A percentile compares a stretch with the other conserved stretches of the same genome.
Conservation (phyloP, 805 yeast genomes). For the Jamesozyma hellenica region DNA sequence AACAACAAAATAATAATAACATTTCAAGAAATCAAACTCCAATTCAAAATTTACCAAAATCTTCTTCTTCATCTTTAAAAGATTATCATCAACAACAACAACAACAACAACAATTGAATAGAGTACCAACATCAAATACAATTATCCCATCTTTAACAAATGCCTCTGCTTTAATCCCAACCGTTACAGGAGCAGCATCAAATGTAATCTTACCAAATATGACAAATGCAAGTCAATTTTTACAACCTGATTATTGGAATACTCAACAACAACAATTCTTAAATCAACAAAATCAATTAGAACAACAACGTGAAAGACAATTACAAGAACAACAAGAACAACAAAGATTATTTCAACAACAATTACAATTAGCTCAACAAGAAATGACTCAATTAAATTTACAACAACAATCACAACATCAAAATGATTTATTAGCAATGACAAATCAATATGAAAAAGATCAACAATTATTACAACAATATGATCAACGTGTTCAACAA, state of each 20-base stretch:
- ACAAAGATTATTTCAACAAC: slow-evolving; percentile 45
- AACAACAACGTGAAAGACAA: slow-evolving; percentile 55
- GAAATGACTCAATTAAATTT: slow-evolving; percentile 42
- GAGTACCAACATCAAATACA: slow-evolving; percentile 1
- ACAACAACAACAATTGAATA: neutral
- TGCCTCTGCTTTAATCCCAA: slow-evolving; percentile 11
- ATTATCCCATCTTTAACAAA: slow-evolving; percentile 5
- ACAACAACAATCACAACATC: slow-evolving; percentile 65
- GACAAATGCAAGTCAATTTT: slow-evolving; percentile 13
- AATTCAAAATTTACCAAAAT: neutral
- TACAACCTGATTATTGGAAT: slow-evolving; percentile 11
- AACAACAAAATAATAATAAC: slow-evolving; percentile 1
- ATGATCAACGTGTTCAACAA: slow-evolving; percentile 74
- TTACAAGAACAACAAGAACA: slow-evolving; percentile 62
- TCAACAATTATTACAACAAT: slow-evolving; percentile 73
- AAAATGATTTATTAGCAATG: slow-evolving; percentile 64
- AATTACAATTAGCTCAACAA: slow-evolving; percentile 59
- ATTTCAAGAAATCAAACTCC: no score
- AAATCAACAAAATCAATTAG: slow-evolving; percentile 60
- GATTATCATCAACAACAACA: neutral
- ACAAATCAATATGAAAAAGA: slow-evolving; percentile 79
- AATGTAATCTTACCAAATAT: slow-evolving; percentile 32
- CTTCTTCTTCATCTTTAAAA: neutral
- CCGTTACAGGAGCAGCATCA: slow-evolving; percentile 18
- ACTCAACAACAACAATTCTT: slow-evolving; percentile 45